Base-by-base conservation (phyloP, 78 protist genomes). In the Isochrysis galbana region DNA sequence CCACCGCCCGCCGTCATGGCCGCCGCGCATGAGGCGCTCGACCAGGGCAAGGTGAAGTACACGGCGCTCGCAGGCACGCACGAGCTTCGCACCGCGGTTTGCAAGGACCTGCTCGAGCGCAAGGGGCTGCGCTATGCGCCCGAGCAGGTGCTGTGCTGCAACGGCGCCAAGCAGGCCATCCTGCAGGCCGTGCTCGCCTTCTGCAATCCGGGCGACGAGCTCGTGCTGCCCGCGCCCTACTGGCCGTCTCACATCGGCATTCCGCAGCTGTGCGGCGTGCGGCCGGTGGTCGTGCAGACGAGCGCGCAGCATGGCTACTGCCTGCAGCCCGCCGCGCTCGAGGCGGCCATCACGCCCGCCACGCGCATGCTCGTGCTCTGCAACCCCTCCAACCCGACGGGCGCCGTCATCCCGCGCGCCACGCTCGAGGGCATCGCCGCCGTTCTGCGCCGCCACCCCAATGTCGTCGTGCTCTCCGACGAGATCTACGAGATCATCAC, bases 371-470 rank as follows among this genome's bases (percentile, higher is more conserved):
- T 89, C 34, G 29, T 89, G 48, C 91, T 89, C 29, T 89, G 91
- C 91, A 89, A 55, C 55, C 91, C 91, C 69, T 21, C 44, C 91
- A 89, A 89, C 80, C 91, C 91, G 55, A 89, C 91, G 34, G 91
- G 91, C 67, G 83, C 91, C 0, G 42, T 69, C 25, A 10, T 42
- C n/a, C 45, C 91, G 38, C 45, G 38, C 23, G 80, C 0, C 1
- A 11, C 0, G 29, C 72, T 88, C 55, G 70, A 88, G 54, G 46
- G 4, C 19, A 4, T 88, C 34, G 91, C 91, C 1, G 80, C 29
- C 22, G 74, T 88, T 19, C 88, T 77, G 22, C 86, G 86, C 34
- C 51, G 46, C 86, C 42, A 51, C 61, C 61, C 61, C 29, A 38
- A 48, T 21, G 47, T 86, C 29, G 22, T 86, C 72, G 72, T 86